A percentile compares a stretch with the other conserved stretches of the same genome.
Conservation (phyloP, 768 basidiomycete genomes). For the Myochromella boudieri region DNA sequence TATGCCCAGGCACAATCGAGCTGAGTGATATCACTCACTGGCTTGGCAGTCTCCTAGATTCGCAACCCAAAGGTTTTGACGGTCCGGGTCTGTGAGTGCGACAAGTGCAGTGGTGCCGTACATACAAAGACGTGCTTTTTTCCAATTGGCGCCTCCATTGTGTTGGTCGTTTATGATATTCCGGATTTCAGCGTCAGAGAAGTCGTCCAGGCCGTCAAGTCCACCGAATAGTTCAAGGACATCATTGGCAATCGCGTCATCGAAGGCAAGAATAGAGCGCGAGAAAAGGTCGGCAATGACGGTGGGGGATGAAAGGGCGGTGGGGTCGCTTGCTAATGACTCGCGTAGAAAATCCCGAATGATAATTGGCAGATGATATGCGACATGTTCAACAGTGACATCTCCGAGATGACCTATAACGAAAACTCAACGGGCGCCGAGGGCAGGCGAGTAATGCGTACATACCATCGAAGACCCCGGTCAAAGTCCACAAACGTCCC, state of each 20-base stretch:
- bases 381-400: conserved; percentile 67
- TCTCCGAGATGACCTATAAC: conserved; percentile 64
- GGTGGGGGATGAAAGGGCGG: conserved; percentile 41
- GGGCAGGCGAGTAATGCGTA: conserved; percentile 8
- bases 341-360: conserved; percentile 56
- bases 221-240: conserved; percentile 64
- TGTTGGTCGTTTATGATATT: conserved; percentile 65
- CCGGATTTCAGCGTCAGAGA: conserved; percentile 57
- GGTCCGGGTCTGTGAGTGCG: conserved; percentile 68
- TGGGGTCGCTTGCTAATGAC: conserved; percentile 37
- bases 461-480: conserved; percentile 71
- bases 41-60: conserved; percentile 83
- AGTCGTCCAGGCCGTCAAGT: conserved; percentile 44
- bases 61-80: conserved; percentile 73
- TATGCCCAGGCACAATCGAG: not conserved
- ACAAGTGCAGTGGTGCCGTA: conserved; percentile 79
- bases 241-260: conserved; percentile 67
- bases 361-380: conserved; percentile 67
- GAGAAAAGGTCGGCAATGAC: conserved; percentile 57
- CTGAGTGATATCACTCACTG: conserved; percentile 40
- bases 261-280: conserved; percentile 58
- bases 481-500: conserved; percentile 61
- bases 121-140: conserved; percentile 70
- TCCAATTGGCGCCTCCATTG: conserved; percentile 56
- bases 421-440: conserved; percentile 5